Percentiles rank a stretch among this genome's conserved stretches.
phyloP scores from a whole-genome alignment of 2,329 filamentous ascomycete species.

The Calonectria fujianensis region DNA sequence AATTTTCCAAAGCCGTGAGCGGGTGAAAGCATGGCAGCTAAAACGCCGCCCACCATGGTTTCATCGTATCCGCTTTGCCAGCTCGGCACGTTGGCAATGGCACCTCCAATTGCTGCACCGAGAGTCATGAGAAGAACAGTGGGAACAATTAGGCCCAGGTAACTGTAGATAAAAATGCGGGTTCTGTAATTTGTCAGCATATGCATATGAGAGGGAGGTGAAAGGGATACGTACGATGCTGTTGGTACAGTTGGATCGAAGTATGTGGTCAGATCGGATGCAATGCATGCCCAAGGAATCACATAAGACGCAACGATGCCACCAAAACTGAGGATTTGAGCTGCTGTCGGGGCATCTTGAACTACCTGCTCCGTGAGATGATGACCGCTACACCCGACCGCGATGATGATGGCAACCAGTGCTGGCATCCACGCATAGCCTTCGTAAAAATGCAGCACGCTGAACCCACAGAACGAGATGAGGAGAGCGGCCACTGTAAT shows the following conservation, averaged over 20 bases:
- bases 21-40: slow-evolving; percentile 9
- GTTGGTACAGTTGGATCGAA: neutral
- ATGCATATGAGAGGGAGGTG: neutral
- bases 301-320: slow-evolving; percentile 6
- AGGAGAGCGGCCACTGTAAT: slow-evolving; percentile 1
- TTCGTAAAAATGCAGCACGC: slow-evolving; percentile 7
- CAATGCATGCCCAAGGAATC: slow-evolving; percentile 22
- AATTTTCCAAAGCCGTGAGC: slow-evolving; percentile 23
- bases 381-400: slow-evolving; percentile 10
- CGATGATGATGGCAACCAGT: slow-evolving; percentile 3
- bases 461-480: slow-evolving; percentile 12
- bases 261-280: slow-evolving; percentile 16
- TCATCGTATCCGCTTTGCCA: slow-evolving; percentile 16
- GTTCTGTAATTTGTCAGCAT: neutral
- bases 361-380: neutral
- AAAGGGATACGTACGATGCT: neutral
- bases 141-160: neutral
- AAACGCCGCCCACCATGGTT: slow-evolving; percentile 1
- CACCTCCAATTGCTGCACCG: slow-evolving; percentile 4
- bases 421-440: slow-evolving; percentile 16
- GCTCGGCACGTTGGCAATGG: slow-evolving; percentile 3
- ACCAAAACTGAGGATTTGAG: slow-evolving; percentile 10
- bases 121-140: slow-evolving; percentile 16
- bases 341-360: neutral
- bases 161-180: neutral